These are phyloP conservation scores for Vaccinium myrtillus DNA, from an alignment of 148 eudicot species.

Conservation along the genomic window DNA sequence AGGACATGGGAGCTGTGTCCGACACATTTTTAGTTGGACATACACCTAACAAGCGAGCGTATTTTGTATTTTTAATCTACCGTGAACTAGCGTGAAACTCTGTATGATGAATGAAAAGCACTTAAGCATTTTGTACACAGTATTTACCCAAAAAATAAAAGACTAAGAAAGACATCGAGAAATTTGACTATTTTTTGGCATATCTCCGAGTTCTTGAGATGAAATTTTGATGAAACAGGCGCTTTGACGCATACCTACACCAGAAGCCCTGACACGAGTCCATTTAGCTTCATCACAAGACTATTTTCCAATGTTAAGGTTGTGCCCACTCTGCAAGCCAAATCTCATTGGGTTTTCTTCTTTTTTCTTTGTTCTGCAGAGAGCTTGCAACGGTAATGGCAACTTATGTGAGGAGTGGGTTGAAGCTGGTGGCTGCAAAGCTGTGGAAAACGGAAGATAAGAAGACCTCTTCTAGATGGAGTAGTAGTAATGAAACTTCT, in stretches of 20 bases:
- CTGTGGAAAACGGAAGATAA: constrained; percentile 62
- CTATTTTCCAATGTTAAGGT: background rate
- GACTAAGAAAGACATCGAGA: background rate
- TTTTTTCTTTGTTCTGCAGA: constrained; percentile 38
- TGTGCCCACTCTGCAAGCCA: background rate
- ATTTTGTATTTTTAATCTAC: background rate
- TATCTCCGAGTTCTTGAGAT: background rate
- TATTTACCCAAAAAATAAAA: too few species aligned
- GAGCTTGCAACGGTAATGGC: constrained; percentile 61
- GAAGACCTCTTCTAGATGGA: constrained; percentile 45
- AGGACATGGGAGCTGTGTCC: background rate
- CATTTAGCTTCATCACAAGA: background rate
- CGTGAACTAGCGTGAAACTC: background rate
- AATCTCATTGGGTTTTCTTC: background rate
- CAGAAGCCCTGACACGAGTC: background rate
- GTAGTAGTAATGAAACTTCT: constrained; percentile 59
- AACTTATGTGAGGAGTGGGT: constrained; percentile 53
- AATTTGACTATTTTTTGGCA: background rate
- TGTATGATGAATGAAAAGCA: background rate
- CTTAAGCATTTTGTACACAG: background rate
- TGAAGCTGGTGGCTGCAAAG: constrained; percentile 50
- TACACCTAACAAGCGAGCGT: background rate
- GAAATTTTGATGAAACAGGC: background rate
- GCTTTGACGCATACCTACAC: background rate
- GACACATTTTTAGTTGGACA: background rate